A percentile compares a stretch with the other conserved stretches of the same genome.
These are phyloP conservation scores for Komagataella kurtzmanii DNA, from an alignment of 805 yeast species.

Conservation along the genomic window DNA sequence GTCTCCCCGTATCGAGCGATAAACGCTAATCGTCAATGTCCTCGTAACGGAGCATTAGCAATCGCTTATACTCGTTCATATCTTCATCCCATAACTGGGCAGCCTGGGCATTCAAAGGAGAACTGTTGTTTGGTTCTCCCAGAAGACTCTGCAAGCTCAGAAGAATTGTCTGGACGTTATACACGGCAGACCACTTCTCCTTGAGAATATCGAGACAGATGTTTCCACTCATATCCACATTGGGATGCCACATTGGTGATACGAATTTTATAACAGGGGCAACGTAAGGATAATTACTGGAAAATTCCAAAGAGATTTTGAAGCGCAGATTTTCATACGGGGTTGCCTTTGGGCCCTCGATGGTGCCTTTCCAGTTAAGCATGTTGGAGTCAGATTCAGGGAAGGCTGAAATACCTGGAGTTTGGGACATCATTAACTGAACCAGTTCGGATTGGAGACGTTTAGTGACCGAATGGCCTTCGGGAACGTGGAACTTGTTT, in stretches of 20 bases:
- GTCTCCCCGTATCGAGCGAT: not conserved
- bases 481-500: conserved; percentile 9
- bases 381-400: conserved; percentile 39
- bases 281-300: conserved; percentile 97
- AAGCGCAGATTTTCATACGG: conserved; percentile 61
- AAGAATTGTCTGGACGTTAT: conserved; percentile 89
- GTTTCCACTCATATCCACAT: conserved; percentile 90
- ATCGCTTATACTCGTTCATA: conserved; percentile 67
- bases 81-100: conserved; percentile 94
- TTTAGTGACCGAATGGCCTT: conserved; percentile 34
- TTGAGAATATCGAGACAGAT: conserved; percentile 93
- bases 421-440: conserved; percentile 34
- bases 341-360: conserved; percentile 88
- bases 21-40: not conserved
- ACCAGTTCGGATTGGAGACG: conserved; percentile 36
- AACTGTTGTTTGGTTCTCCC: conserved; percentile 98
- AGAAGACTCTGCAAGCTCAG: conserved; percentile 89
- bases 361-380: conserved; percentile 83
- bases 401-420: conserved; percentile 41
- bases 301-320: conserved; percentile 81
- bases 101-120: conserved; percentile 96
- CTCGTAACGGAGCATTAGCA: not conserved
- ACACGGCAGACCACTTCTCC: conserved; percentile 98
- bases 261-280: conserved; percentile 92
- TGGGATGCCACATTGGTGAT: conserved; percentile 94